Conservation (phyloP, 176 grass and related monocot genomes). For the Triticum aestivum region DNA sequence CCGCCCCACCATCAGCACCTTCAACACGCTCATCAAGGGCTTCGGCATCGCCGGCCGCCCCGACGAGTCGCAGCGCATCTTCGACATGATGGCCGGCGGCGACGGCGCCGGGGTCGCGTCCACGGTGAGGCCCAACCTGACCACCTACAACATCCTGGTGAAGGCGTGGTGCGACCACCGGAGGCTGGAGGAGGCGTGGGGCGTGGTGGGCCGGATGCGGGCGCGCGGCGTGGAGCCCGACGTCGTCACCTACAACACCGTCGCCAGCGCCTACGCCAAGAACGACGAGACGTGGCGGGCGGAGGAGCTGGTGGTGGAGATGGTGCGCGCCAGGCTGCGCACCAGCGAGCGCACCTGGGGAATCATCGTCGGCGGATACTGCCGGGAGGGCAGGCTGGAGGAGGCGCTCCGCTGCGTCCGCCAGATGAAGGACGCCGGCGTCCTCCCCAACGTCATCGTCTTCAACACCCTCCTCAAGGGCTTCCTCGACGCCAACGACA, state of each 20-base stretch:
- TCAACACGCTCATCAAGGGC: conserved; percentile 97
- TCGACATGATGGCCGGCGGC: conserved; percentile 66
- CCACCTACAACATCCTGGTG: conserved; percentile 89
- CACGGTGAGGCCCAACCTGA: conserved; percentile 51
- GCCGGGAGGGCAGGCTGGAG: conserved; percentile 75
- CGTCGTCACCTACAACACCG: conserved; percentile 90
- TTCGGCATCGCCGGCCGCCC: conserved; percentile 74
- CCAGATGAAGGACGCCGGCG: conserved; percentile 68
- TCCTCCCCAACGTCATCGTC: conserved; percentile 65
- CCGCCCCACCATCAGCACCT: conserved; percentile 69
- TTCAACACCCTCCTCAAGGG: conserved; percentile 96
- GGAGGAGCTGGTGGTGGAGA: conserved; percentile 72
- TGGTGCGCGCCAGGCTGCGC: conserved; percentile 52
- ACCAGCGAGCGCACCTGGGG: conserved; percentile 89
- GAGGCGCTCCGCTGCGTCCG: conserved; percentile 83
- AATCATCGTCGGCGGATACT: conserved; percentile 86
- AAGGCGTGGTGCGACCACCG: conserved; percentile 87
- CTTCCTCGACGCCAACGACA: conserved; percentile 72
- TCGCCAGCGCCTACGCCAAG: conserved; percentile 78
- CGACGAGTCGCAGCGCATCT: conserved; percentile 63
- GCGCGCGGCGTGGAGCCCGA: conserved; percentile 58
- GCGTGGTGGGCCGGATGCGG: conserved; percentile 55
- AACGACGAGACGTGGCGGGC: conserved; percentile 73
- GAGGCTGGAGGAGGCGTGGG: conserved; percentile 73
- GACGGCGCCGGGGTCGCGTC: not conserved